Evolutionary conservation across 2,329 filamentous ascomycete species (phyloP).

Genomic region (Arthrobotrys musiformis): DNA sequence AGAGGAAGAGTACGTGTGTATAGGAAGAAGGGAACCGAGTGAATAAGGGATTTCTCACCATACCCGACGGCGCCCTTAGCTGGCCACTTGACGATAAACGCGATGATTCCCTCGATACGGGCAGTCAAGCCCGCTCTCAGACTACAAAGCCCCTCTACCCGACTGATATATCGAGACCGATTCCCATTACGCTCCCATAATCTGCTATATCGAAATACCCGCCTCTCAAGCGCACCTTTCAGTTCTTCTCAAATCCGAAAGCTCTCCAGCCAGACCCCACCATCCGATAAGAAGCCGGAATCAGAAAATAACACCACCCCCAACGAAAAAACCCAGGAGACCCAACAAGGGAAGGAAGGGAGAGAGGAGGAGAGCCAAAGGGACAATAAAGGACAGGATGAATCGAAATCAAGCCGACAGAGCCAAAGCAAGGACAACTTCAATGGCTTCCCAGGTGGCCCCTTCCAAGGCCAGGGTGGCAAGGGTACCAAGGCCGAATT

Average conservation of each 20-base stretch:
- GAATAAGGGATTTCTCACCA: not conserved
- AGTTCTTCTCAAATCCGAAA: slow-evolving; percentile 18
- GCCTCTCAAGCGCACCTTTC: not conserved
- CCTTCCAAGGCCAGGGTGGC: slow-evolving; percentile 23
- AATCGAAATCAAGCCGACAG: slow-evolving; percentile 11
- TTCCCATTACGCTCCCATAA: not conserved
- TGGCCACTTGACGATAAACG: slow-evolving; percentile 5
- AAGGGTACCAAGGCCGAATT: slow-evolving; percentile 37
- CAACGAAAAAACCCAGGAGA: not conserved
- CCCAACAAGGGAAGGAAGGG: not conserved
- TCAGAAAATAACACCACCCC: not conserved
- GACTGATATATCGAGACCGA: slow-evolving; percentile 22
- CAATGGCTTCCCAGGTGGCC: slow-evolving; percentile 14
- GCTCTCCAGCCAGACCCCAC: slow-evolving; percentile 13
- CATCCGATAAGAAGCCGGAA: slow-evolving; percentile 27
- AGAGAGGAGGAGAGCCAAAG: not conserved
- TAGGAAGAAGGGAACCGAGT: not conserved
- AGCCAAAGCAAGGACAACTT: slow-evolving; percentile 4
- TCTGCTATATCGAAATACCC: slow-evolving; percentile 4
- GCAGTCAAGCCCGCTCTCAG: slow-evolving; percentile 32
- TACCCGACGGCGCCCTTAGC: slow-evolving; percentile 6
- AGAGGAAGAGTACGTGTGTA: not conserved
- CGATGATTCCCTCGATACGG: slow-evolving; percentile 50
- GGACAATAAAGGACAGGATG: slow-evolving; percentile 35
- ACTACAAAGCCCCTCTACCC: slow-evolving; percentile 34